Evolutionary conservation across 108 stramenopile genomes (phyloP).

Genomic region (Licmophora abbreviata): DNA sequence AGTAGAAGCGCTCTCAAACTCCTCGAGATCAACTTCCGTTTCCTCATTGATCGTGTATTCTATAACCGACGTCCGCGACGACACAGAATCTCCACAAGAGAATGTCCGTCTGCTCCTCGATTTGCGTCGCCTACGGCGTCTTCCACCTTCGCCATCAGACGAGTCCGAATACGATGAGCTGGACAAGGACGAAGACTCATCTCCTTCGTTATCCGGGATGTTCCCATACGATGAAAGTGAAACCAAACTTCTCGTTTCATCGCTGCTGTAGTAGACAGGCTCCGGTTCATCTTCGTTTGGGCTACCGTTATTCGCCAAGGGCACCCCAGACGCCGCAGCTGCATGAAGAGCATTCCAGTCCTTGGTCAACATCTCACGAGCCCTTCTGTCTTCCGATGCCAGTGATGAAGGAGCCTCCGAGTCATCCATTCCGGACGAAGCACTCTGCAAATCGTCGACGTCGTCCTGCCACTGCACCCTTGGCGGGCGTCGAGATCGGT

Average conservation of each 20-base stretch:
- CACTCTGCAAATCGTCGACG: too few species aligned
- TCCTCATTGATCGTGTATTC: slow-evolving; percentile 37
- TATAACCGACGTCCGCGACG: slow-evolving; percentile 25
- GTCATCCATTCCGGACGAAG: too few species aligned
- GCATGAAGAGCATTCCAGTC: slow-evolving; percentile 2
- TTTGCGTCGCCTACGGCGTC: neutral
- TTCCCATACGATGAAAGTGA: neutral
- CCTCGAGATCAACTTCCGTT: slow-evolving; percentile 27
- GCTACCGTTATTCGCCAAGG: too few species aligned
- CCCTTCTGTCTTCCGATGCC: too few species aligned
- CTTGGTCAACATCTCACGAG: too few species aligned
- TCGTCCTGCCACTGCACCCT: too few species aligned
- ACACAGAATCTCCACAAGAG: slow-evolving; percentile 20
- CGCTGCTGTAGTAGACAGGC: neutral
- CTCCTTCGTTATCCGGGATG: neutral
- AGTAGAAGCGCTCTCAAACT: neutral
- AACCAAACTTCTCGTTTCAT: neutral
- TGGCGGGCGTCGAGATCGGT: too few species aligned
- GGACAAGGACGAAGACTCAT: too few species aligned
- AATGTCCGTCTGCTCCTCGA: slow-evolving; percentile 3
- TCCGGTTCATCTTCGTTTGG: slow-evolving; percentile 2
- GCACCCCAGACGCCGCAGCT: too few species aligned
- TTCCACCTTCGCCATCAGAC: slow-evolving; percentile 7
- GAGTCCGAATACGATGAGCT: slow-evolving; percentile 8
- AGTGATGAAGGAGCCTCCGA: too few species aligned